Percentiles rank a stretch among this genome's conserved stretches.
phyloP scores from a whole-genome alignment of 1,139 yeast genomes.

The Candida albicans region DNA sequence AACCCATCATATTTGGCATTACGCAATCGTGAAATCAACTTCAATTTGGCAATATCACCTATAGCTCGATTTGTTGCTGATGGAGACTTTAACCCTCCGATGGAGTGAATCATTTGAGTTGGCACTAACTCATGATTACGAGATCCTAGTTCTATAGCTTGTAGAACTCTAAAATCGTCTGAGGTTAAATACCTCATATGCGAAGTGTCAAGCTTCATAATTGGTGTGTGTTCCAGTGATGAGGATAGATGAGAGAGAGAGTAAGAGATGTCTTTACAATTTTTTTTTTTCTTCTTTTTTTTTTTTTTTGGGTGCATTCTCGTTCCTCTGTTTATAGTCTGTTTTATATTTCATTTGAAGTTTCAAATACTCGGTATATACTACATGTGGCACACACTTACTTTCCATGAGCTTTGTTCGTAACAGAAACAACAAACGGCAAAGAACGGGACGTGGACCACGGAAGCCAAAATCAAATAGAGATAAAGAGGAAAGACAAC shows the following conservation, averaged over 20 bases:
- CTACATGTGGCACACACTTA: no score
- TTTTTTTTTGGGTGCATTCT: background rate
- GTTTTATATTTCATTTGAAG: no score
- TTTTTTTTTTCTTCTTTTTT: background rate
- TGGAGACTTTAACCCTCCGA: constrained; percentile 75
- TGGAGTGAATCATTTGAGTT: constrained; percentile 73
- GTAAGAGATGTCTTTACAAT: background rate
- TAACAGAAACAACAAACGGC: no score
- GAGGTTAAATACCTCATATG: constrained; percentile 90
- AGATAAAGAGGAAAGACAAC: background rate
- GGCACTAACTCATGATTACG: constrained; percentile 95
- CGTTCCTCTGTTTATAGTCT: background rate
- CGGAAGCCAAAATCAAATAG: background rate
- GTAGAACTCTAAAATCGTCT: constrained; percentile 87
- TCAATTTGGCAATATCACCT: constrained; percentile 83
- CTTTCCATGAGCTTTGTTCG: no score
- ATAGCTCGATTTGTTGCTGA: constrained; percentile 79
- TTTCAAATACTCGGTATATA: no score
- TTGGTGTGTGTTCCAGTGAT: background rate
- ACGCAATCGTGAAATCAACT: constrained; percentile 71
- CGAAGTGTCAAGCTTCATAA: constrained; percentile 87
- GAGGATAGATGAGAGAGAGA: background rate
- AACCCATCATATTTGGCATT: constrained; percentile 94
- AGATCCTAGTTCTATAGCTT: constrained; percentile 89
- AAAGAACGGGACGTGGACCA: background rate